Evolutionary conservation across 495 filamentous ascomycete genomes (phyloP).

Genomic region (Diplogelasinospora grovesii): DNA sequence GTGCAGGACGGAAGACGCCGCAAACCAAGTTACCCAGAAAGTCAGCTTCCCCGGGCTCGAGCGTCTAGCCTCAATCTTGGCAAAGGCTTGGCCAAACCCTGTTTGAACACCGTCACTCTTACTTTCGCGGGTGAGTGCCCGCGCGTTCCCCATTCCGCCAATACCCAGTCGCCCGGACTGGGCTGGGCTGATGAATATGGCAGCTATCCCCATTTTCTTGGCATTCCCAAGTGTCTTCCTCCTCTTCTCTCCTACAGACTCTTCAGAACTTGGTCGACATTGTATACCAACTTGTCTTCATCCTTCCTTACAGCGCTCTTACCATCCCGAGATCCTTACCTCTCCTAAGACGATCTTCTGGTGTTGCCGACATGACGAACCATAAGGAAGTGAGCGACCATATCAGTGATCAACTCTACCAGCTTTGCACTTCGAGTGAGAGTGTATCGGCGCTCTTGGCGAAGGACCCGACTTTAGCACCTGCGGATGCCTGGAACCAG

Average conservation of each 20-base stretch:
- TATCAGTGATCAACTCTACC: conserved; percentile 17
- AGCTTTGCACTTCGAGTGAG: conserved; percentile 42
- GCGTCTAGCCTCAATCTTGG: not conserved
- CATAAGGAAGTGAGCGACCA: not conserved
- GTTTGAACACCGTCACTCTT: not conserved
- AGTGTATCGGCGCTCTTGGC: conserved; percentile 54
- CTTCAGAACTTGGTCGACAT: too few relatives aligned
- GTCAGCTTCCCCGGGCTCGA: not conserved
- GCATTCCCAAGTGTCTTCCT: not conserved
- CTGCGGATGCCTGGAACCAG: conserved; percentile 47
- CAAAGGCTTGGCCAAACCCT: not conserved
- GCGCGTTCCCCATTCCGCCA: not conserved
- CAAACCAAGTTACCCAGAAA: too few relatives aligned
- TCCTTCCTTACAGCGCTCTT: too few relatives aligned
- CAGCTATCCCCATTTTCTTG: not conserved
- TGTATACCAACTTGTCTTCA: too few relatives aligned
- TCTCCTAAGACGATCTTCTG: not conserved
- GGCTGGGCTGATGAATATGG: not conserved
- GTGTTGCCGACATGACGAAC: conserved; percentile 10
- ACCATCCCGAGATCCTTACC: too few relatives aligned
- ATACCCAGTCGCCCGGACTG: not conserved
- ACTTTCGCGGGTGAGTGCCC: not conserved
- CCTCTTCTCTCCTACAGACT: not conserved
- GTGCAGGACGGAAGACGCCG: too few relatives aligned
- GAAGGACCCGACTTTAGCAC: conserved; percentile 42